Conservation (phyloP, 805 yeast genomes). For the Ogataea minuta region DNA sequence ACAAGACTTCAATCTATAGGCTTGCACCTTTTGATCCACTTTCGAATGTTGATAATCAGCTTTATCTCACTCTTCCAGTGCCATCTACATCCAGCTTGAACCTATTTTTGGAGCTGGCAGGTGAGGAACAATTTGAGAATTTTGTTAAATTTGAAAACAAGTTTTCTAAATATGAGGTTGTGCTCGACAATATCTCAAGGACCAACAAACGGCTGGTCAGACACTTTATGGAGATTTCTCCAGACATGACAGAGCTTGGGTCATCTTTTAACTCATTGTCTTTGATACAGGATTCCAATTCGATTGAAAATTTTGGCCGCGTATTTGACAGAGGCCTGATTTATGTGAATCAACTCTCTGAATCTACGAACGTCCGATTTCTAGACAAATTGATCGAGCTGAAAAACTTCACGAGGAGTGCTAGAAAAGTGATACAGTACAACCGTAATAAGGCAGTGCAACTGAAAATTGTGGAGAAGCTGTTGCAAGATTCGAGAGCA, state of each 20-base stretch:
- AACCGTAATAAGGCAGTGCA: constrained; percentile 36
- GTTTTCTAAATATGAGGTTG: constrained; percentile 33
- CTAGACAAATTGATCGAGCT: constrained; percentile 36
- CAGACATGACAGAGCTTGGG: constrained; percentile 53
- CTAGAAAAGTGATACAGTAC: constrained; percentile 33
- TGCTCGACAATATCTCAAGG: constrained; percentile 32
- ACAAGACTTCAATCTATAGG: constrained; percentile 51
- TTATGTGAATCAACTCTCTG: constrained; percentile 41
- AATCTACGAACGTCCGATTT: constrained; percentile 30
- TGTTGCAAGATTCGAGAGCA: constrained; percentile 24
- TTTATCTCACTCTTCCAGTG: constrained; percentile 61
- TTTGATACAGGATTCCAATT: constrained; percentile 39
- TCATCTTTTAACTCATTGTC: constrained; percentile 53
- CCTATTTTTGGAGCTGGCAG: constrained; percentile 25
- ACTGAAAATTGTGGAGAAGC: constrained; percentile 28
- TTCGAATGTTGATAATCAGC: constrained; percentile 48
- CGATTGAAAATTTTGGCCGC: constrained; percentile 79
- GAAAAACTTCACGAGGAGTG: constrained; percentile 32
- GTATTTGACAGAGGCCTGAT: constrained; percentile 73
- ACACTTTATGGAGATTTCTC: constrained; percentile 44
- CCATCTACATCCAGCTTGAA: constrained; percentile 40
- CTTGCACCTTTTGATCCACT: constrained; percentile 61
- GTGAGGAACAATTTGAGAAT: constrained; percentile 30
- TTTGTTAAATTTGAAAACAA: constrained; percentile 31
- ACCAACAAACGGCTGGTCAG: constrained; percentile 47